Evolutionary conservation across 2,329 filamentous ascomycete genomes (phyloP), one percentile per base, ranked within the genome.

Genomic region (Exophiala xenobiotica): DNA sequence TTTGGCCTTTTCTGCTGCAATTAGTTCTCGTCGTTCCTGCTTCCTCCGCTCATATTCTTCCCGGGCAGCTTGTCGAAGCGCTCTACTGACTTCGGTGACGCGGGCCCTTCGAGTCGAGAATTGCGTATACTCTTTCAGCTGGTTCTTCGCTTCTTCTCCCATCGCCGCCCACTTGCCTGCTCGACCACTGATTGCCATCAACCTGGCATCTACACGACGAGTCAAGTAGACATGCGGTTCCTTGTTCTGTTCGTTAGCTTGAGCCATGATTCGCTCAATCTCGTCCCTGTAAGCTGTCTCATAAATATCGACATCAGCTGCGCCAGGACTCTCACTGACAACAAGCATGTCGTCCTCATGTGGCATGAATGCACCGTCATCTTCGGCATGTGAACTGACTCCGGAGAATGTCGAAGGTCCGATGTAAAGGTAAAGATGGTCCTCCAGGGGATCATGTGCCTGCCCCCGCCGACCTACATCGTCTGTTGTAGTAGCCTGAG

Each of bases 231-330:
- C 74, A 14, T 77, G 83, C 1, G 83, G 75, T 26, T 67, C 64
- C 56, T 71, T 64, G 45, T 64, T 64, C 20, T 65, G 61, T 19
- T 65, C 64, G 14, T 66, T 59, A n/a, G 62, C 68, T 44, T 63
- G 60, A 57, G 73, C 68, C 23, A 80, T 70, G 62, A 96, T 92
- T 12, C 85, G 80, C 52, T 86, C 80, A 22, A 93, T 81, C 70
- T 96, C 89, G 54, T 87, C 81, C 64, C 88, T 83, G 66, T 95
- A 96, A 0, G 92, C 92, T 1, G 80, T 82, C 67, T 95, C 89
- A 67, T 96, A 96, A 51, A 97, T 86, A 64, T 93, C 85, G 61
- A 89, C 89, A 54, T 95, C 90, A 4, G 88, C 87, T 1, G 85
- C 86, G 0, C 86, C 86, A 2, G 92, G 92, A 1, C 88, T 95